Conservation (phyloP, 2,329 filamentous ascomycete genomes). For the Ophiostoma montium region DNA sequence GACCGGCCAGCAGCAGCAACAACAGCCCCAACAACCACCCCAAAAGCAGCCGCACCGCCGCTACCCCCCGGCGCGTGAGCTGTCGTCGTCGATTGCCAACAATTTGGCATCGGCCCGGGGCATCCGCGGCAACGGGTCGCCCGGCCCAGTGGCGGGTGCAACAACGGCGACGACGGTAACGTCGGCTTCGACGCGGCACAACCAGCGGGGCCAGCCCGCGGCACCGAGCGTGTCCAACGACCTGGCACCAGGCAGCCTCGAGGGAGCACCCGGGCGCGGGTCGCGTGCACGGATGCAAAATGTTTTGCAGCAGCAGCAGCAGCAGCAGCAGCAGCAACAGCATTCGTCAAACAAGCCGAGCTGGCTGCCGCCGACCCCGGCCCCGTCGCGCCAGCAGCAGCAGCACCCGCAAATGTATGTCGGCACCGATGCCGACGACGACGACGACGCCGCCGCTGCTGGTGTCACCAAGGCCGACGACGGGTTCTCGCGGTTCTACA, state of each 20-base stretch:
- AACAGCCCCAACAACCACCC: background rate
- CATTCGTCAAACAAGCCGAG: conserved; percentile 41
- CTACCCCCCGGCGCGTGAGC: conserved; percentile 48
- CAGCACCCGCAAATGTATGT: conserved; percentile 17
- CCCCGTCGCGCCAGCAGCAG: conserved; percentile 16
- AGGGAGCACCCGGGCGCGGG: conserved; percentile 25
- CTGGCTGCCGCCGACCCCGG: conserved; percentile 26
- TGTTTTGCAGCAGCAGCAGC: conserved; percentile 34
- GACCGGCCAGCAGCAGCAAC: background rate
- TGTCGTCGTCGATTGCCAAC: conserved; percentile 72
- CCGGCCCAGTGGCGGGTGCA: background rate
- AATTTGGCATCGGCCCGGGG: conserved; percentile 77
- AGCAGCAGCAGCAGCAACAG: too few species aligned
- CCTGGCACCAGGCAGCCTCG: conserved; percentile 56
- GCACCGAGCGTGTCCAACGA: conserved; percentile 62
- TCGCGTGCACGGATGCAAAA: conserved; percentile 40
- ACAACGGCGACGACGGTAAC: background rate
- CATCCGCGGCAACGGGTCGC: conserved; percentile 34
- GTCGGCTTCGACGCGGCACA: conserved; percentile 26
- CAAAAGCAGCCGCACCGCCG: conserved; percentile 19
- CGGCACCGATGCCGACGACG: conserved; percentile 14
- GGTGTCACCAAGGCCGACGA: conserved; percentile 41
- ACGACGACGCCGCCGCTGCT: conserved; percentile 15
- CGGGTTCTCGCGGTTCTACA: conserved; percentile 83
- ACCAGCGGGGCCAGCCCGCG: conserved; percentile 51